Evolutionary conservation across 495 filamentous ascomycete species (phyloP), one percentile per base, ranked within the genome.

Genomic region (Clavariopsis aquatica): DNA sequence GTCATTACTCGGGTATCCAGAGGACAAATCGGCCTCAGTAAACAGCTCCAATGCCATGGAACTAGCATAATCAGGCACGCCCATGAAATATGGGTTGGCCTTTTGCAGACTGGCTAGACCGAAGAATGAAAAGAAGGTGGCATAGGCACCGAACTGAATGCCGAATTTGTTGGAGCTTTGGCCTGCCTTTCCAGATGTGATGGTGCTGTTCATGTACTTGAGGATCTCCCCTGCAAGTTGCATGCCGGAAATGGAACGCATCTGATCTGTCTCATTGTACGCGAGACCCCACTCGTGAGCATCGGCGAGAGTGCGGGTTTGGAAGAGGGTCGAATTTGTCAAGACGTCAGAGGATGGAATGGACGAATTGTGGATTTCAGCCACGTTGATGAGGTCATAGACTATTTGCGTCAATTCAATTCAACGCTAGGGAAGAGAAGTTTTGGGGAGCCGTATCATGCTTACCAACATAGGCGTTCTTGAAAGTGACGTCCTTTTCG

Each of bases 21-120:
- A 29, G 2, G 62, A 22, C 52, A 56, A 71, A 63, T 71, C 62
- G 74, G 75, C 77, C 17, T 79, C 72, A 64, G 89, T 91, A 68
- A 89, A 87, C 8, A 96, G 81, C 77, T 96, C 91, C 63, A 93
- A 88, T 3, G 82, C 76, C 73, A 93, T 82, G 28, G 85, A 82
- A 26, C 84, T 83, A 12, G 87, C 89, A 60, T 85, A 89, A 60
- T 84, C 83, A 2, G 87, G 84, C 10, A 92, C 79, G 47, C 88
- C 88, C 58, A 78, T 83, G 78, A 93, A 92, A 69, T 89, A 82
- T 1, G 71, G 58, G 31, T 80, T 81, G 22, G 79, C 78, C 1
- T 71, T 73, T 2, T 83, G 78, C 43, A 93, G 80, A 49, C 82
- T 74, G 31, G 87, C 71, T 12, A 93, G 80, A 12, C 88, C 89